Conservation (phyloP, 805 yeast species). For the Starmerella cellae region DNA sequence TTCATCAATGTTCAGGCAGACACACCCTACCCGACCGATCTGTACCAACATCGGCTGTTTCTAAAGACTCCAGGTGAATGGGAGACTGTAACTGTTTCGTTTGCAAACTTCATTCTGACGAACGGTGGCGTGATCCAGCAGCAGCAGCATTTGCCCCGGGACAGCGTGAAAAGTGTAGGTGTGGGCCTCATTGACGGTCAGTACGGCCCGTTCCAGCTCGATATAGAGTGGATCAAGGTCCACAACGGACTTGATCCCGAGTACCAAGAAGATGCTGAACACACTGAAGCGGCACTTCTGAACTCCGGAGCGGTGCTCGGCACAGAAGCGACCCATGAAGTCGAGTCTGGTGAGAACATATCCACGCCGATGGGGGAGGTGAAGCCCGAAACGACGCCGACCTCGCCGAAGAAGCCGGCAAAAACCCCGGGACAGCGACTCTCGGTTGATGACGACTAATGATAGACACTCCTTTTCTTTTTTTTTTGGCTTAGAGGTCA, state of each 20-base stretch:
- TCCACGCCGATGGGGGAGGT: slow-evolving; percentile 8
- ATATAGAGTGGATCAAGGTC: slow-evolving; percentile 61
- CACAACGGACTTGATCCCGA: slow-evolving; percentile 24
- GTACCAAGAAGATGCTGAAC: not conserved
- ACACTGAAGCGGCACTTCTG: not conserved
- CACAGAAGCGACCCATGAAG: too few relatives aligned
- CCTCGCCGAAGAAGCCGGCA: not conserved
- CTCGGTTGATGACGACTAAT: slow-evolving; percentile 11
- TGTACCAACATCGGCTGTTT: slow-evolving; percentile 71
- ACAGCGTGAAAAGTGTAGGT: slow-evolving; percentile 59
- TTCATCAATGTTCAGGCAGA: slow-evolving; percentile 72
- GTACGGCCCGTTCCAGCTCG: slow-evolving; percentile 59
- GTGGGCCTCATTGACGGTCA: slow-evolving; percentile 64
- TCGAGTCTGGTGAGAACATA: not conserved
- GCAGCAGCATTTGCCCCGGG: slow-evolving; percentile 45
- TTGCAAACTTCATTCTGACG: slow-evolving; percentile 68
- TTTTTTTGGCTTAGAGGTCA: too few relatives aligned
- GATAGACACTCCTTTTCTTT: too few relatives aligned
- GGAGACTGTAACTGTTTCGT: slow-evolving; percentile 71
- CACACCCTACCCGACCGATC: slow-evolving; percentile 60
- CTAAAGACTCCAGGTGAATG: slow-evolving; percentile 59
- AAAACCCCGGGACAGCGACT: slow-evolving; percentile 12
- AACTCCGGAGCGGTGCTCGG: slow-evolving; percentile 1
- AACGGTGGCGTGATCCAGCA: slow-evolving; percentile 63
- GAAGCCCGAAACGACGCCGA: not conserved